A percentile compares a stretch with the other conserved stretches of the same genome.
phyloP scores from a whole-genome alignment of 257 asterid species.

The Solanum chmielewskii region DNA sequence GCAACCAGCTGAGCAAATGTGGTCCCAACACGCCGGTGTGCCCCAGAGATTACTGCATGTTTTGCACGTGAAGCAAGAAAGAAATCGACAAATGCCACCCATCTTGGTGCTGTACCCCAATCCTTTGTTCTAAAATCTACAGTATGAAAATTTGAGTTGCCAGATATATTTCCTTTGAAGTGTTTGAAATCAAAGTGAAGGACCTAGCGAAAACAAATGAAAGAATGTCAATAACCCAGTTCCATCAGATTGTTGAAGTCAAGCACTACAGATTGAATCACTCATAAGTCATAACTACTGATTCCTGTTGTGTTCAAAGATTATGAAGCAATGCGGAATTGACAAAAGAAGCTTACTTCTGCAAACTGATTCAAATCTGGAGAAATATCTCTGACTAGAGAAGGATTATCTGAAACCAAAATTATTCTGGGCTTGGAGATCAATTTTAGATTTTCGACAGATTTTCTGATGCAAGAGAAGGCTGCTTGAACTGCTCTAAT shows the following conservation, averaged over 20 bases:
- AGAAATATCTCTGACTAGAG: slow-evolving; percentile 47
- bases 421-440: slow-evolving; percentile 56
- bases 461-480: slow-evolving; percentile 46
- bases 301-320: not conserved
- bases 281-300: not conserved
- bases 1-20: slow-evolving; percentile 85
- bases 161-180: slow-evolving; percentile 49
- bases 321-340: not conserved
- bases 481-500: slow-evolving; percentile 76
- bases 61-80: slow-evolving; percentile 85
- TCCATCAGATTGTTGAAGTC: not conserved
- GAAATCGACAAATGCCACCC: slow-evolving; percentile 99
- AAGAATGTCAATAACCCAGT: not conserved
- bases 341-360: slow-evolving; percentile 36
- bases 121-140: slow-evolving; percentile 53
- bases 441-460: slow-evolving; percentile 19
- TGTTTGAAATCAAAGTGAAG: slow-evolving; percentile 60
- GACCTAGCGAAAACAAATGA: slow-evolving; percentile 41
- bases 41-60: slow-evolving; percentile 77
- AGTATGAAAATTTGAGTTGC: slow-evolving; percentile 11
- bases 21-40: slow-evolving; percentile 92
- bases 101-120: slow-evolving; percentile 99
- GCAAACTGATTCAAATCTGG: slow-evolving; percentile 47
- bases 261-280: not conserved
- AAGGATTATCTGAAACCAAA: slow-evolving; percentile 81